phyloP scores from a whole-genome alignment of 495 filamentous ascomycete genomes.

The Podospora pseudopauciseta region DNA sequence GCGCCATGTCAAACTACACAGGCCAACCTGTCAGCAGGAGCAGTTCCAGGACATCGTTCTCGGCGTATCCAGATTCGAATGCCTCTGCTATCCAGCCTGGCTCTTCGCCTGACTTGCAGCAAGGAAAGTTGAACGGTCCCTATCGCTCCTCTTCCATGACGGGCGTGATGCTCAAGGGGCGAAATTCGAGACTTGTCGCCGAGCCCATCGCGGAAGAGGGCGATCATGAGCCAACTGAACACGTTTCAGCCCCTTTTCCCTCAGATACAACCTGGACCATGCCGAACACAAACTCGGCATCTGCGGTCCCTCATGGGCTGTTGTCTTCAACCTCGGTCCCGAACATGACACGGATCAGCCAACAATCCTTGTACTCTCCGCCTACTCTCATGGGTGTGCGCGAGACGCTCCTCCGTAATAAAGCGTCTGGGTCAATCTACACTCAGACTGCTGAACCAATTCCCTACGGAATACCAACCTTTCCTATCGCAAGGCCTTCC shows the following conservation, averaged over 20 bases:
- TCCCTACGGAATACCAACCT: constrained; percentile 19
- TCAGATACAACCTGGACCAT: background rate
- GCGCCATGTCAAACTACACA: constrained; percentile 30
- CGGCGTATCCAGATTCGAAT: constrained; percentile 18
- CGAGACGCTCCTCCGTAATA: constrained; percentile 56
- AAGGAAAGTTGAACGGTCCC: constrained; percentile 6
- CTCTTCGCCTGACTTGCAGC: constrained; percentile 18
- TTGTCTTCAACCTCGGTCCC: constrained; percentile 18
- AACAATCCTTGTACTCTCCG: constrained; percentile 37
- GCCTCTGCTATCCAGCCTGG: constrained; percentile 7
- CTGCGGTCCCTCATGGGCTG: constrained; percentile 8
- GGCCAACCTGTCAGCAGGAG: constrained; percentile 18
- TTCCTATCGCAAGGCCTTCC: constrained; percentile 27
- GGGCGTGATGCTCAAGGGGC: constrained; percentile 15
- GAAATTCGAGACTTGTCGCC: constrained; percentile 22
- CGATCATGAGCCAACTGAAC: constrained; percentile 13
- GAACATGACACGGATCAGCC: constrained; percentile 29
- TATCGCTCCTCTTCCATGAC: constrained; percentile 24
- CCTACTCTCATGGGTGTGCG: constrained; percentile 62
- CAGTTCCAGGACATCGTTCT: constrained; percentile 23
- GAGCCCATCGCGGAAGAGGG: constrained; percentile 43
- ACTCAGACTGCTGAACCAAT: constrained; percentile 19
- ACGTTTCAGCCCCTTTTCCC: background rate
- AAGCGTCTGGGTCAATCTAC: constrained; percentile 30
- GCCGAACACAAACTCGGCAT: background rate